Evolutionary conservation across 176 grass and related monocot species (phyloP), one percentile per base, ranked within the genome.

Genomic region (Eleusine coracana): DNA sequence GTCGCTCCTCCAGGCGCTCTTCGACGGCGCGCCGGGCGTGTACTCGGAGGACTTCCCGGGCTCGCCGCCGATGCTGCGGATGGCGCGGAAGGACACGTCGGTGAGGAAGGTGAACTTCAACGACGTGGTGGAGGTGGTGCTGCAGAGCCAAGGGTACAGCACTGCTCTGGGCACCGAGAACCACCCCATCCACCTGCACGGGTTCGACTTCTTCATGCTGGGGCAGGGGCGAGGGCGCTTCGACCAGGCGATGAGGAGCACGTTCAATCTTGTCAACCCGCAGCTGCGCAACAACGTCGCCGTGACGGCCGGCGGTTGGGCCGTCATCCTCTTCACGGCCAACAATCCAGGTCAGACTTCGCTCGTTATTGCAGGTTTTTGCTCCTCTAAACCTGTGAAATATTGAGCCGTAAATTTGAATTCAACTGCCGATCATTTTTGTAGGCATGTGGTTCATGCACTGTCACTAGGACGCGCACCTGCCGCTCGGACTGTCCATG

Each of bases 101-200:
- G 77, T 89, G 23, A 83, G 59, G 69, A 84, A 73, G 82, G 28
- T 93, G 9, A 83, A 81, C 40, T 87, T 87, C 86, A 83, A 83
- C 67, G 71, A 85, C 72, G 88, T 85, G 11, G 88, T 93, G 38
- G 91, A 93, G 88, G 82, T 91, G 20, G 94, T 97, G 51, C 85
- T 97, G 78, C 91, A 91, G 80, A 84, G 76, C 55, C 1, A n/a
- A 1, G 41, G 2, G 62, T 75, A 92, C 89, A 58, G 61, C 65
- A 11, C 5, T 66, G 7, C 0, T 40, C 27, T 89, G 0, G 85
- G 79, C 70, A 1, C 85, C 58, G 94, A 97, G 75, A 97, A 76
- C 94, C 94, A 97, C 77, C 94, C 91, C 20, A 51, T 97, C 36
- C 94, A 93, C 51, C 71, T 93, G 60, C 88, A 97, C 28, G 91